phyloP scores from a whole-genome alignment of 2,329 filamentous ascomycete genomes.

The Polytolypa hystricis region DNA sequence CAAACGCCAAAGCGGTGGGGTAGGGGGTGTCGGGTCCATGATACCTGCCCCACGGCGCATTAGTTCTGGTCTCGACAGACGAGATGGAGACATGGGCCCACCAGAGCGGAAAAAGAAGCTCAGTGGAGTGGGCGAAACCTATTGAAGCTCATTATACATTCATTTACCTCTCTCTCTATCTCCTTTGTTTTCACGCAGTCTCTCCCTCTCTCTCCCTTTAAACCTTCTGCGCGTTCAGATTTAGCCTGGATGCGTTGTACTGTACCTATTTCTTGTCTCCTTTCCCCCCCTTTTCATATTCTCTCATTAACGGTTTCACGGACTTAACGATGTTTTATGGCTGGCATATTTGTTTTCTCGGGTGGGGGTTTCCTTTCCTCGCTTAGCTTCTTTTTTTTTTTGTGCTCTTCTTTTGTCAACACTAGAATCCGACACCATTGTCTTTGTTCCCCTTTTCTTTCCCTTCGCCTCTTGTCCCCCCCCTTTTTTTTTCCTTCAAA shows the following conservation, averaged over 20 bases:
- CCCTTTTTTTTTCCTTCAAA: conserved; percentile 3
- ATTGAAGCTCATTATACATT: conserved; percentile 24
- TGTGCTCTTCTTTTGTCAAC: conserved; percentile 12
- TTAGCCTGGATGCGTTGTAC: too few relatives aligned
- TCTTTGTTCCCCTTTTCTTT: conserved; percentile 3
- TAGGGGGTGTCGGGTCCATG: conserved; percentile 27
- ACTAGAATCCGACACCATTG: not conserved
- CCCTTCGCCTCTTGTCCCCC: not conserved
- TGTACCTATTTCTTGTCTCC: too few relatives aligned
- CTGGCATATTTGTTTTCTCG: conserved; percentile 6
- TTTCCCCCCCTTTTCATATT: too few relatives aligned
- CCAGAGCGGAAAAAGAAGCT: conserved; percentile 39
- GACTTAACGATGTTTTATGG: too few relatives aligned
- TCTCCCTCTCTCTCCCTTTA: too few relatives aligned
- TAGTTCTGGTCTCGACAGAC: conserved; percentile 23
- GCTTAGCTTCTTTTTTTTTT: conserved; percentile 5
- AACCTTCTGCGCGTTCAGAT: too few relatives aligned
- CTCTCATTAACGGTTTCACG: too few relatives aligned
- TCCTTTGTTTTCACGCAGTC: too few relatives aligned
- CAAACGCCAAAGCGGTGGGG: conserved; percentile 40
- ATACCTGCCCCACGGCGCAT: conserved; percentile 31
- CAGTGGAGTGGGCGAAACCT: conserved; percentile 48
- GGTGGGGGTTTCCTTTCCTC: conserved; percentile 5
- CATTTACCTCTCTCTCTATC: conserved; percentile 2
- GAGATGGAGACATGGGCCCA: conserved; percentile 37